Conservation (phyloP, 345 rosid species). For the Odontarrhena argentea region DNA sequence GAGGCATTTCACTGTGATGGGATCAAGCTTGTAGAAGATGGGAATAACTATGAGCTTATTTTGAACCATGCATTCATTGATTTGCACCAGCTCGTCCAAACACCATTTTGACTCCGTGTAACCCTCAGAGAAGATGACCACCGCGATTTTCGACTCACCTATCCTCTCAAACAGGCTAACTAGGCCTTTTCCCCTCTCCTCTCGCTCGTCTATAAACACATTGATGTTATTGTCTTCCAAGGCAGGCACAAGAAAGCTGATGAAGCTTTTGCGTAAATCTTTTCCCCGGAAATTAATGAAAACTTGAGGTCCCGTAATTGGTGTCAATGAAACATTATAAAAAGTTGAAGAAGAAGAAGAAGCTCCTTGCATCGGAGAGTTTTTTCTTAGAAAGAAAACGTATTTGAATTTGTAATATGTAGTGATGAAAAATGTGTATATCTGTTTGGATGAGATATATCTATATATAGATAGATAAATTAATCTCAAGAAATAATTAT, state of each 20-base stretch:
- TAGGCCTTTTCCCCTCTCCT: not conserved
- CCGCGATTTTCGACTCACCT: conserved; percentile 24
- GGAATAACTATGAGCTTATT: conserved; percentile 15
- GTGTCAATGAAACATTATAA: not conserved
- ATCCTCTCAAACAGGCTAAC: conserved; percentile 10
- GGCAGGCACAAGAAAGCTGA: conserved; percentile 6
- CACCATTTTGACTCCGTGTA: conserved; percentile 17
- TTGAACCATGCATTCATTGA: conserved; percentile 8
- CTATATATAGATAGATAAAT: too few species aligned
- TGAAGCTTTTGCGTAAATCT: not conserved
- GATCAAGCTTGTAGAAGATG: conserved; percentile 20
- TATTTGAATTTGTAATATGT: too few species aligned
- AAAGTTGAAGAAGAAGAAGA: too few species aligned
- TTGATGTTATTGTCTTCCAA: conserved; percentile 16
- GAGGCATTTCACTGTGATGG: conserved; percentile 5
- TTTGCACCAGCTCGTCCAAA: conserved; percentile 31
- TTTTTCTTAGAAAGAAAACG: too few species aligned
- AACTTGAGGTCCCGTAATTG: conserved; percentile 13
- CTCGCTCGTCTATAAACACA: conserved; percentile 27
- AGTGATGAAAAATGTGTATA: too few species aligned
- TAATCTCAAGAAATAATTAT: too few species aligned
- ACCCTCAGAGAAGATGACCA: conserved; percentile 16
- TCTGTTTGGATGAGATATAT: too few species aligned
- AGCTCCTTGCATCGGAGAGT: too few species aligned
- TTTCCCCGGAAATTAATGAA: conserved; percentile 12